Base-by-base conservation (phyloP, 805 yeast genomes). In the Pichia sporocuriosa region DNA sequence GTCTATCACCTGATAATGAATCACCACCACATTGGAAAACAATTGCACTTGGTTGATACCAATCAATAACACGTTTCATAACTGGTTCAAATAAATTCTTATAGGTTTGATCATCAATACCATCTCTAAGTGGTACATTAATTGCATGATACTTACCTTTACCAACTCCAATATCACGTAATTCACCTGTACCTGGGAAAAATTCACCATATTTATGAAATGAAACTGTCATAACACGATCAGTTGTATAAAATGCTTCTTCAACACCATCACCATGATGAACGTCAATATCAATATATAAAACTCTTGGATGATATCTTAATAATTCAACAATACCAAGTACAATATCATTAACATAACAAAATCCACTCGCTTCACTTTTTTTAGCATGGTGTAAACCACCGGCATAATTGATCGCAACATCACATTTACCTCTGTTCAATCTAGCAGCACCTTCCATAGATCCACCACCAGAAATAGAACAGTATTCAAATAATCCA, bases 21-120 rank as follows among this genome's bases (percentile, higher is more conserved):
- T 93, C 99, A 23, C 97, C 98, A 36, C 99, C 99, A 68, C 97
- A 88, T 65, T 93, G 99, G 50, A 89, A 76, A n/a, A 93, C 96
- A 47, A 93, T 83, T 0, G 95, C 97, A 8, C 94, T 79, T 2
- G 99, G 99, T 63, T 85, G 95, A 65, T 84, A 93, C 84, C 86
- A 81, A 50, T 80, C 86, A 69, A 80, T 74, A 49, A 80, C 74
- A 44, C 80, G 77, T 33, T 79, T 72, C 48, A 94, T 84, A 32
- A 88, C 74, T 3, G 97, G 97, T 61, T 88, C 96, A 53, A 94
- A 81, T 36, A 93, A 76, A 15, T 93, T 79, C 65, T 81, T 84
- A 60, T 81, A 83, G 20, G 85, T 77, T 28, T 77, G 85, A 62
- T 93, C 98, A 59, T 93, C 97, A 41, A 93, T 90, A 33, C 98